Percentiles rank a stretch among this genome's conserved stretches.
Evolutionary conservation across 352 stramenopile species (phyloP).

Genomic region (Blastocystis sp.): DNA sequence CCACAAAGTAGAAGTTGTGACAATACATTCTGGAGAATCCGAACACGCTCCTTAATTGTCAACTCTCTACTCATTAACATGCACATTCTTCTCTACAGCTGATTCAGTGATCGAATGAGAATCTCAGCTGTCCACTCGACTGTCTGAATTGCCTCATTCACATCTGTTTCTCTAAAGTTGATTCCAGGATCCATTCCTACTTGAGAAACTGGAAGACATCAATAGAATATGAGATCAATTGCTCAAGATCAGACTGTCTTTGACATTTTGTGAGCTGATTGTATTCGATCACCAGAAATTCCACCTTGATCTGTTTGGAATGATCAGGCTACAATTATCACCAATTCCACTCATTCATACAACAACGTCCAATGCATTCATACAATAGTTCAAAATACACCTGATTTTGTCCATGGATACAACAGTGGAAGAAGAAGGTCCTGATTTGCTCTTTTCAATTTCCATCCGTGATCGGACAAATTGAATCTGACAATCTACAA

Average conservation of each 20-base stretch:
- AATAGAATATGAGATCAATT: not conserved
- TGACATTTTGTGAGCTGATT: not conserved
- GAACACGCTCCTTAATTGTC: not conserved
- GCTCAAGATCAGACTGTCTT: not conserved
- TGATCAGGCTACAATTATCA: not conserved
- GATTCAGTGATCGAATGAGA: not conserved
- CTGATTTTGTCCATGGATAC: not conserved
- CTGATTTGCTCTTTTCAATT: not conserved
- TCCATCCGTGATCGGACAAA: not conserved
- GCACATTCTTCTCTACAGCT: not conserved
- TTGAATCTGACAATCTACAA: constrained; percentile 16
- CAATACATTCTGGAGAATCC: not conserved
- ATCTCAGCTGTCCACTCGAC: not conserved
- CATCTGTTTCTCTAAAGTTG: not conserved
- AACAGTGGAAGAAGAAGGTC: not conserved
- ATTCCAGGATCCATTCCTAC: not conserved
- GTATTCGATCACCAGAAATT: not conserved
- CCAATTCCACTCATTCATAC: not conserved
- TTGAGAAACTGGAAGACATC: not conserved
- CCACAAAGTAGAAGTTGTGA: not conserved
- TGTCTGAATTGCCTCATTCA: not conserved
- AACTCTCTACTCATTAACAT: not conserved
- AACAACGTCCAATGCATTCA: not conserved
- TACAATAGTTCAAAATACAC: constrained; percentile 36
- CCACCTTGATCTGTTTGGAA: not conserved